These are phyloP conservation scores for Edaphochlamys debaryana DNA, from an alignment of 139 green algal species.

Conservation along the genomic window DNA sequence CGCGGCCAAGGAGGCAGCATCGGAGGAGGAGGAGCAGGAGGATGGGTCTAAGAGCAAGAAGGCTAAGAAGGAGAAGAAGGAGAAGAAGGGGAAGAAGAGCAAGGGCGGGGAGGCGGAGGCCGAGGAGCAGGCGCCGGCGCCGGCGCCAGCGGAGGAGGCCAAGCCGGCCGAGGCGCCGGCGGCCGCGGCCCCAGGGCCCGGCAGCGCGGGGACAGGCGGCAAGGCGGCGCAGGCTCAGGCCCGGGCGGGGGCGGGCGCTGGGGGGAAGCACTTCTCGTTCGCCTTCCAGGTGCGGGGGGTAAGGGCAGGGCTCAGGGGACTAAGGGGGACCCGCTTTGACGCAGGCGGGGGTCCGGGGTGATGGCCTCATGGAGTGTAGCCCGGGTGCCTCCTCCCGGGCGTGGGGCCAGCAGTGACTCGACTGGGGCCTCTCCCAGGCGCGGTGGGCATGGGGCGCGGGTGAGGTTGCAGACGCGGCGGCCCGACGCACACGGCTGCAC, in stretches of 20 bases:
- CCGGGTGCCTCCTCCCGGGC: too few relatives aligned
- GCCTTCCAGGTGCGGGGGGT: constrained; percentile 4
- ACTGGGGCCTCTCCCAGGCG: too few relatives aligned
- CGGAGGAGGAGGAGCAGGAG: too few relatives aligned
- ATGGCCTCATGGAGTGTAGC: too few relatives aligned
- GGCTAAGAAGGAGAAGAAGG: not conserved
- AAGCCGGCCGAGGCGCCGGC: not conserved
- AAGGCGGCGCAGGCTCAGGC: too few relatives aligned
- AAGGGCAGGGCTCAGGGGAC: too few relatives aligned
- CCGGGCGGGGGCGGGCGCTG: not conserved
- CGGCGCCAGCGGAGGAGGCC: not conserved
- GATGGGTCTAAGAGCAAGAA: not conserved
- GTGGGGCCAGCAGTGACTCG: too few relatives aligned
- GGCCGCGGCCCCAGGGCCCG: not conserved
- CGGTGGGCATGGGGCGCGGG: too few relatives aligned
- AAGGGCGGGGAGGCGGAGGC: not conserved
- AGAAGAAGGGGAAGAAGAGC: not conserved
- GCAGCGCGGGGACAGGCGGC: not conserved
- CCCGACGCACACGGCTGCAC: too few relatives aligned
- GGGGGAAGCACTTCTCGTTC: constrained; percentile 3
- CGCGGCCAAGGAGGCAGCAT: not conserved
- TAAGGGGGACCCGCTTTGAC: too few relatives aligned
- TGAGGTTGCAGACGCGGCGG: too few relatives aligned
- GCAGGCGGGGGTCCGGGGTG: too few relatives aligned
- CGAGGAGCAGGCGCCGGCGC: not conserved